Conservation (phyloP, 2,329 filamentous ascomycete genomes). For the Lachnellula suecica region DNA sequence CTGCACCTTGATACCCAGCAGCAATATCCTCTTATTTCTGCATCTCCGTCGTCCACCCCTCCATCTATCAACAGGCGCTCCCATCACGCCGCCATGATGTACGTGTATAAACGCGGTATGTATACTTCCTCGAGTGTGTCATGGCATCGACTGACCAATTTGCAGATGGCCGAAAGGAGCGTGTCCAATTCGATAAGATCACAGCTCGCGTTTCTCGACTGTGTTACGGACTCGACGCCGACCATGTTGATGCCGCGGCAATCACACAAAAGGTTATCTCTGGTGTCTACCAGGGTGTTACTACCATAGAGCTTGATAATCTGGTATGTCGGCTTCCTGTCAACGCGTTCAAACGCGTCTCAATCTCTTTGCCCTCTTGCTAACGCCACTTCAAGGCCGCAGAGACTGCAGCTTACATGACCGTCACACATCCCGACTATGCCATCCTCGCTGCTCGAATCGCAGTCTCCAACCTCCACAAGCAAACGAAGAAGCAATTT, state of each 20-base stretch:
- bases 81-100: slow-evolving; percentile 30
- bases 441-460: slow-evolving; percentile 97
- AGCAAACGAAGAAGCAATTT: slow-evolving; percentile 99
- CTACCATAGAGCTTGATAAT: slow-evolving; percentile 93
- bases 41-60: slow-evolving; percentile 10
- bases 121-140: slow-evolving; percentile 7
- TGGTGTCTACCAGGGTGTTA: slow-evolving; percentile 97
- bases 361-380: slow-evolving; percentile 6
- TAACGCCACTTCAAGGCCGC: slow-evolving; percentile 66
- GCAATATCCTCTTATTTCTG: slow-evolving; percentile 8
- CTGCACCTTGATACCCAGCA: slow-evolving; percentile 11
- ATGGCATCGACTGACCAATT: slow-evolving; percentile 10
- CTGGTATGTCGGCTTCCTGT: slow-evolving; percentile 63
- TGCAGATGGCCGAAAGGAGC: slow-evolving; percentile 97
- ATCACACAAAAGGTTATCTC: slow-evolving; percentile 99
- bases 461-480: slow-evolving; percentile 98
- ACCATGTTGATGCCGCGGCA: slow-evolving; percentile 94
- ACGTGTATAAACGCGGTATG: slow-evolving; percentile 37
- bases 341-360: slow-evolving; percentile 14
- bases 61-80: slow-evolving; percentile 6
- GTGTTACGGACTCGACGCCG: slow-evolving; percentile 94
- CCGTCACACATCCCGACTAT: slow-evolving; percentile 97
- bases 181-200: slow-evolving; percentile 99
- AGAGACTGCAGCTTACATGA: slow-evolving; percentile 99
- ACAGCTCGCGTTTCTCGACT: slow-evolving; percentile 95